These are phyloP conservation scores for Collybia sp. DNA, from an alignment of 768 basidiomycete species.

Conservation along the genomic window DNA sequence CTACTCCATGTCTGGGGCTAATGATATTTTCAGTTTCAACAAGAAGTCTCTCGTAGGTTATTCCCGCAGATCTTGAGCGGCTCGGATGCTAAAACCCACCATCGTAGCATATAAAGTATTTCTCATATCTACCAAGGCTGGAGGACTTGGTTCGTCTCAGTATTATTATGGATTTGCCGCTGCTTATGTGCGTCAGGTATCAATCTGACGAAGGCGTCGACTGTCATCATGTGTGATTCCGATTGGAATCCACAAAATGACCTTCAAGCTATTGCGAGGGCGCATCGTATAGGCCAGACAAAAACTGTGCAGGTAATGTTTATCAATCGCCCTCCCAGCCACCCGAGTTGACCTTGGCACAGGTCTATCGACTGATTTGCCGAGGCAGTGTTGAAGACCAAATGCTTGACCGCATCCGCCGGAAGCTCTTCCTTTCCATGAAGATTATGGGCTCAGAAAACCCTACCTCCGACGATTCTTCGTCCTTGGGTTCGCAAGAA, in stretches of 20 bases:
- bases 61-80: neutral
- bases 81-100: constrained; percentile 2
- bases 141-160: constrained; percentile 50
- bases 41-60: constrained; percentile 47
- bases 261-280: constrained; percentile 80
- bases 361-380: constrained; percentile 70
- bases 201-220: constrained; percentile 78
- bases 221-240: constrained; percentile 76
- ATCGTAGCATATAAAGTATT: constrained; percentile 57
- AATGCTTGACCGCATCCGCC: constrained; percentile 66
- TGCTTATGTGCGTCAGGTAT: constrained; percentile 46
- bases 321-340: neutral
- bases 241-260: constrained; percentile 77
- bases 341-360: neutral
- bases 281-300: constrained; percentile 77
- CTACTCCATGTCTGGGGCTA: neutral
- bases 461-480: constrained; percentile 13
- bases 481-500: constrained; percentile 35
- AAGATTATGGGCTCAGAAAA: constrained; percentile 52
- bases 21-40: constrained; percentile 41
- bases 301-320: constrained; percentile 54
- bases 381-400: constrained; percentile 73
- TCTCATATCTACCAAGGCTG: constrained; percentile 67
- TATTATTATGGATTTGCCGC: constrained; percentile 19
- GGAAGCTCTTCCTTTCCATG: constrained; percentile 63